phyloP scores from a whole-genome alignment of 305 asterid species.

The Euphrasia arctica region DNA sequence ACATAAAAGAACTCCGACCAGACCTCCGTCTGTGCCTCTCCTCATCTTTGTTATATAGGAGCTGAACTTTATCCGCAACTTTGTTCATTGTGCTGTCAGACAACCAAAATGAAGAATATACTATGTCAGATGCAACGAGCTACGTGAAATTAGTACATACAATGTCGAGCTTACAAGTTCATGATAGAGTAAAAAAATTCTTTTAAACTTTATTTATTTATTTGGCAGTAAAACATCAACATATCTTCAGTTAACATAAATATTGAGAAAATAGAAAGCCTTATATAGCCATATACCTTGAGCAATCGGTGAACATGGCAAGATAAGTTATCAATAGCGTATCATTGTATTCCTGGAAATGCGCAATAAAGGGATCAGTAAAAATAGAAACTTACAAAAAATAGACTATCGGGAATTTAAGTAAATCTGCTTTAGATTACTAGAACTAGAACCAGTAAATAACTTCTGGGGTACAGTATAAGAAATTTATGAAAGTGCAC shows the following conservation, averaged over 20 bases:
- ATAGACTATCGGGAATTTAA: not conserved
- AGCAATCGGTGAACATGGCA: conserved; percentile 94
- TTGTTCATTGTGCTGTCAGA: conserved; percentile 78
- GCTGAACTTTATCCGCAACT: conserved; percentile 65
- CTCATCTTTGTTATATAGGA: conserved; percentile 51
- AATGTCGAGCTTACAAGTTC: not conserved
- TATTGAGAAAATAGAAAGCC: not conserved
- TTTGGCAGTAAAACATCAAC: not conserved
- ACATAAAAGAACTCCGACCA: conserved; percentile 71
- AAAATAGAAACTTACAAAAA: not conserved
- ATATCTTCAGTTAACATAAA: not conserved
- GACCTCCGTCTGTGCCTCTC: conserved; percentile 84
- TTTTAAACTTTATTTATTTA: too few species aligned
- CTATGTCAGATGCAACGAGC: conserved; percentile 11
- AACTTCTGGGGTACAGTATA: not conserved
- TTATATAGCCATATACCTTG: conserved; percentile 52
- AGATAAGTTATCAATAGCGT: conserved; percentile 45
- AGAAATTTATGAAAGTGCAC: not conserved
- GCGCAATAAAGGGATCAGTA: conserved; percentile 19
- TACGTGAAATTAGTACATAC: not conserved
- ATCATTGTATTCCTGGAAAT: conserved; percentile 56
- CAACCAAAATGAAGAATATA: not conserved
- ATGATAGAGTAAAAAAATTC: too few species aligned
- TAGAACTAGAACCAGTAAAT: not conserved
- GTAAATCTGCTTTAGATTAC: not conserved